These are phyloP conservation scores for Cryptococcus jaspeensis DNA, from an alignment of 1,284 basidiomycete species.

Conservation along the genomic window DNA sequence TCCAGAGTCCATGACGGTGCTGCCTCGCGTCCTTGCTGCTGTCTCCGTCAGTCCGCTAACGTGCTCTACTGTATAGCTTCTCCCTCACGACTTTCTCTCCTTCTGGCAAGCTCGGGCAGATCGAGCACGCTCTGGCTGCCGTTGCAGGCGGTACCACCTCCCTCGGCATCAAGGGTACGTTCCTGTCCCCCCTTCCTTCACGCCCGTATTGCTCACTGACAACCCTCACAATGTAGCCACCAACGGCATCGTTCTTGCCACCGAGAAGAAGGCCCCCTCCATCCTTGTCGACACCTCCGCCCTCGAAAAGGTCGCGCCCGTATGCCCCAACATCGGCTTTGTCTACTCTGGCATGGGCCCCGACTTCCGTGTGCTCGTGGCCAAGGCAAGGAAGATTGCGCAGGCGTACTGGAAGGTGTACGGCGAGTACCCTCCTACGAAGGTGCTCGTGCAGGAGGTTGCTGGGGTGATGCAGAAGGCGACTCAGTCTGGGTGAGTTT, in stretches of 20 bases:
- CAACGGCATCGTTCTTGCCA: slow-evolving; percentile 98
- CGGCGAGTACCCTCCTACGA: slow-evolving; percentile 97
- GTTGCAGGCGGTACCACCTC: slow-evolving; percentile 96
- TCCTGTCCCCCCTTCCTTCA: not conserved
- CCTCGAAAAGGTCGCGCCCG: slow-evolving; percentile 92
- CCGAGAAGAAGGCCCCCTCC: slow-evolving; percentile 98
- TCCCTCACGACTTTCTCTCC: slow-evolving; percentile 99
- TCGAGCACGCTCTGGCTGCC: slow-evolving; percentile 97
- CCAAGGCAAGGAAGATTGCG: slow-evolving; percentile 93
- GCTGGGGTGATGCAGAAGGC: slow-evolving; percentile 99
- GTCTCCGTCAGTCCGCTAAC: not conserved
- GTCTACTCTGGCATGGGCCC: slow-evolving; percentile 99
- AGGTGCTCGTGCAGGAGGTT: slow-evolving; percentile 93
- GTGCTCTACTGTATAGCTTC: slow-evolving; percentile 62
- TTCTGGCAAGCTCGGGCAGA: slow-evolving; percentile 97
- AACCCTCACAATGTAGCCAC: slow-evolving; percentile 63
- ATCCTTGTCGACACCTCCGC: slow-evolving; percentile 96
- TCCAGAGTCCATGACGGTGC: not conserved
- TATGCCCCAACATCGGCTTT: slow-evolving; percentile 98
- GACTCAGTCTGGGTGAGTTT: slow-evolving; percentile 88
- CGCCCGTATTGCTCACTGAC: not conserved
- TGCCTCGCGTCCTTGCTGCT: not conserved
- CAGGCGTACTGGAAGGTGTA: slow-evolving; percentile 99
- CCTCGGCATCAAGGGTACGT: slow-evolving; percentile 92
- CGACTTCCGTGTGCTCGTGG: slow-evolving; percentile 91